Evolutionary conservation across 139 green algal species (phyloP).

Genomic region (Spirogloea muscicola): DNA sequence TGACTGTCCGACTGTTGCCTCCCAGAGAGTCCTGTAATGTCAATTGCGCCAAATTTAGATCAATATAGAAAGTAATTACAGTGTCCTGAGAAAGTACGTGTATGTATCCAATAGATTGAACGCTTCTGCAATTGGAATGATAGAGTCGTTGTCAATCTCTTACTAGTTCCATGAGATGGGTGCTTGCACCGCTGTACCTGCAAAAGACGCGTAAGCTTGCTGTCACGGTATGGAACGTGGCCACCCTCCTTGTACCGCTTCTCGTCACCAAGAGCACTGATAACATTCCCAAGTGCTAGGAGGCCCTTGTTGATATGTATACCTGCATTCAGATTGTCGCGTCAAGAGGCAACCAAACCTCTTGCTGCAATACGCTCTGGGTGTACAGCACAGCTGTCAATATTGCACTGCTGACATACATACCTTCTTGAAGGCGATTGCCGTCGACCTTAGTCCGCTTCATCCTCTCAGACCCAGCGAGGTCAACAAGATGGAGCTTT

Average conservation of each 20-base stretch:
- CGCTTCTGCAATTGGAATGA: not conserved
- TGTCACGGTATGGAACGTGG: constrained; percentile 65
- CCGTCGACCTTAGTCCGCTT: constrained; percentile 91
- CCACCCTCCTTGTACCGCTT: constrained; percentile 3
- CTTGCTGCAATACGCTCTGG: no score
- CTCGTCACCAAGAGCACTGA: constrained; percentile 82
- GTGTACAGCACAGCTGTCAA: no score
- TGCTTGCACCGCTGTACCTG: constrained; percentile 34
- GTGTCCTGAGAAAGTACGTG: not conserved
- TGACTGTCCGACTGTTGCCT: constrained; percentile 59
- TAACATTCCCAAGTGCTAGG: constrained; percentile 94
- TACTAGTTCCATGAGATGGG: not conserved
- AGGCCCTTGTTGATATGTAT: constrained; percentile 94
- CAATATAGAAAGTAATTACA: not conserved
- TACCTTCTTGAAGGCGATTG: constrained; percentile 53
- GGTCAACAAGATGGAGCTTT: constrained; percentile 92
- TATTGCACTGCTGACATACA: no score
- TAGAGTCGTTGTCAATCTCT: not conserved
- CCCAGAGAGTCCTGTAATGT: constrained; percentile 70
- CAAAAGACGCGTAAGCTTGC: constrained; percentile 61
- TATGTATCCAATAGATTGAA: not conserved
- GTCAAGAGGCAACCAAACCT: no score
- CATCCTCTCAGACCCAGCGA: constrained; percentile 82
- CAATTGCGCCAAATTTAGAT: not conserved
- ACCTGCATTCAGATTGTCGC: no score